Conservation (phyloP, 192 early-diverging fungal genomes). For the Phlyctochytrium bullatum region DNA sequence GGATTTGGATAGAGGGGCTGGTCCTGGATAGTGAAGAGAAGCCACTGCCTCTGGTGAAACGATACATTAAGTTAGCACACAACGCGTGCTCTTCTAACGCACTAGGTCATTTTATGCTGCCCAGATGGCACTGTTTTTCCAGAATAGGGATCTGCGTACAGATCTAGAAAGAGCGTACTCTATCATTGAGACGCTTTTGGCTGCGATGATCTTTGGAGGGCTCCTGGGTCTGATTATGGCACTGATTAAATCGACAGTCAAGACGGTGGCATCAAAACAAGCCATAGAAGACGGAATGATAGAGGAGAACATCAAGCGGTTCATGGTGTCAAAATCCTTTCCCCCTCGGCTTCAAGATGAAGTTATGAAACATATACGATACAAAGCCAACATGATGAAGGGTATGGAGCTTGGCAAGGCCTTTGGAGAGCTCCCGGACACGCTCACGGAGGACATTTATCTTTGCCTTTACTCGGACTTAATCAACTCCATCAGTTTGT, state of each 20-base stretch:
- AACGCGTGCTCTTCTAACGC: not conserved
- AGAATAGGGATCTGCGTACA: not conserved
- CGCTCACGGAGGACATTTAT: not conserved
- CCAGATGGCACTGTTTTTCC: not conserved
- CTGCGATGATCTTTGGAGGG: not conserved
- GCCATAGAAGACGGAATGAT: not conserved
- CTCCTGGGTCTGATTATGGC: not conserved
- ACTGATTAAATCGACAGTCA: not conserved
- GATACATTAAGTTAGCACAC: not conserved
- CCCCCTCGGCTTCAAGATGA: not conserved
- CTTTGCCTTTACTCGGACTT: not conserved
- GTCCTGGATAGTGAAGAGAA: not conserved
- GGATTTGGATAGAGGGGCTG: not conserved
- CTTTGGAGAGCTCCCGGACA: not conserved
- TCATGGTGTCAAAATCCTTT: not conserved
- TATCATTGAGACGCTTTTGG: not conserved
- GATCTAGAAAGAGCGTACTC: not conserved
- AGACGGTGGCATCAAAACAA: not conserved
- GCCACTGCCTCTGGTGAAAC: not conserved
- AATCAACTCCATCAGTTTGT: not conserved
- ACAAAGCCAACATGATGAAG: constrained; percentile 1
- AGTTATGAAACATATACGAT: not conserved
- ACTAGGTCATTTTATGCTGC: not conserved
- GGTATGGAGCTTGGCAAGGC: not conserved
- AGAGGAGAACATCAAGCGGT: not conserved